Percentiles rank a stretch among this genome's conserved stretches.
Conservation (phyloP, 306 rosid genomes). For the Vigna angularis region DNA sequence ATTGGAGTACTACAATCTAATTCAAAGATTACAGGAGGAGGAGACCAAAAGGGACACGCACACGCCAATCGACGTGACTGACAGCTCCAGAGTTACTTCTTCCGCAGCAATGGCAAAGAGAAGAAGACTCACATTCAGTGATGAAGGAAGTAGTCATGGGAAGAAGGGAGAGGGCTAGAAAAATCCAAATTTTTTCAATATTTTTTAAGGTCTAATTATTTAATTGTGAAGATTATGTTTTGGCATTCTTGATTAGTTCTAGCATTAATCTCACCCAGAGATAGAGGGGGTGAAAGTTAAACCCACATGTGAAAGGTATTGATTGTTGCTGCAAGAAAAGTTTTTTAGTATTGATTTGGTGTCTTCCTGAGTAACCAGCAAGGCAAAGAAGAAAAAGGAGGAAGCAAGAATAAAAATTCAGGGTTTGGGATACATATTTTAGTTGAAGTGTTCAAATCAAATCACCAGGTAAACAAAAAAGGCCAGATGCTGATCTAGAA, state of each 20-base stretch:
- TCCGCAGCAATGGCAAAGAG: slow-evolving; percentile 56
- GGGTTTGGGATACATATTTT: slow-evolving; percentile 40
- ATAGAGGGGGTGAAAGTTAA: slow-evolving; percentile 19
- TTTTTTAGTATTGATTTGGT: slow-evolving; percentile 46
- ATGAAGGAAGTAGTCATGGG: slow-evolving; percentile 45
- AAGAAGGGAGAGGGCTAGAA: slow-evolving; percentile 55
- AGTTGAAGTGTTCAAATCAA: slow-evolving; percentile 49
- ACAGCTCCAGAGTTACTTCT: slow-evolving; percentile 51
- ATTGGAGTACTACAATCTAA: slow-evolving; percentile 55
- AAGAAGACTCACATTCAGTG: slow-evolving; percentile 60
- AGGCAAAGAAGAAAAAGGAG: slow-evolving; percentile 33
- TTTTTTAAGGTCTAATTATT: slow-evolving; percentile 30
- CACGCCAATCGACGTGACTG: slow-evolving; percentile 47
- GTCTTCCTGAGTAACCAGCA: slow-evolving; percentile 40
- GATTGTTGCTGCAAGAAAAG: slow-evolving; percentile 41
- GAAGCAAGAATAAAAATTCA: slow-evolving; percentile 41
- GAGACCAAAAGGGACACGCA: slow-evolving; percentile 44
- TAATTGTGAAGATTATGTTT: slow-evolving; percentile 45
- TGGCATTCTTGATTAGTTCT: slow-evolving; percentile 29
- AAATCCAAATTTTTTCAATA: slow-evolving; percentile 18
- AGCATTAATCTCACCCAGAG: slow-evolving; percentile 35
- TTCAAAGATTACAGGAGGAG: slow-evolving; percentile 58
- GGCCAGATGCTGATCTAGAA: slow-evolving; percentile 45
- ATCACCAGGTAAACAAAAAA: slow-evolving; percentile 40
- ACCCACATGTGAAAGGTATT: slow-evolving; percentile 35